Base-by-base conservation (phyloP, 768 basidiomycete genomes). In the Suillus brevipes region DNA sequence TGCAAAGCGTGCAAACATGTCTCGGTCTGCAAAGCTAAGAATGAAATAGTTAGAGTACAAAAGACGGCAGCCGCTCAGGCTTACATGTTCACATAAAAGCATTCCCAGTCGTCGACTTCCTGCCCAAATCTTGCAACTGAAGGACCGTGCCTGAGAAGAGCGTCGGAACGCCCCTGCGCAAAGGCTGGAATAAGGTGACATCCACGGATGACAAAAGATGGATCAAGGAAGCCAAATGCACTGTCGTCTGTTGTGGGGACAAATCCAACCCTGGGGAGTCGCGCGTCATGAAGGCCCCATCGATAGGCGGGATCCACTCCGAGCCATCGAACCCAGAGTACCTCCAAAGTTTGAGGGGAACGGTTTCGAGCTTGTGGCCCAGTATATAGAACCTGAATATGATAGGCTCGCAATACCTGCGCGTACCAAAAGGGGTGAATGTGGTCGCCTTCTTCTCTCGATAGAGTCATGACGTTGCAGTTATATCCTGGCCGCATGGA, bases 1-100 rank as follows among this genome's bases (percentile, higher is more conserved):
- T 76, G 23, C 60, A 62, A 70, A 78, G 14, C 77, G 69, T 70
- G 78, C 76, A 20, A 78, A 65, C 78, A 79, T 82, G 50, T 82
- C 81, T 12, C 78, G 71, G 63, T 81, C 80, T 16, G 76, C 77
- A 64, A 80, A 81, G 34, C 34, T 36, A 2, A 8, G 34, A 36
- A 36, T 6, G 8, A 36, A 36, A 31, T 31, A 31, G 31, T 31
- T 31, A 31, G 31, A 31, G 31, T 31, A 31, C 31, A 31, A 31
- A 31, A 31, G 4, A 31, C 31, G 31, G 31, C 31, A 31, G 31
- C 31, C 31, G 31, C 31, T 31, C 31, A 31, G 4, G 31, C 31
- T 45, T 45, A 69, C 68, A 69, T 47, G 9, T 70, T 70, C 2
- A 70, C 60, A 47, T 67, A 70, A 14, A 37, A 67, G 18, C 64